Evolutionary conservation across 192 early-diverging fungal genomes (phyloP).

Genomic region (Mortierella antarctica): DNA sequence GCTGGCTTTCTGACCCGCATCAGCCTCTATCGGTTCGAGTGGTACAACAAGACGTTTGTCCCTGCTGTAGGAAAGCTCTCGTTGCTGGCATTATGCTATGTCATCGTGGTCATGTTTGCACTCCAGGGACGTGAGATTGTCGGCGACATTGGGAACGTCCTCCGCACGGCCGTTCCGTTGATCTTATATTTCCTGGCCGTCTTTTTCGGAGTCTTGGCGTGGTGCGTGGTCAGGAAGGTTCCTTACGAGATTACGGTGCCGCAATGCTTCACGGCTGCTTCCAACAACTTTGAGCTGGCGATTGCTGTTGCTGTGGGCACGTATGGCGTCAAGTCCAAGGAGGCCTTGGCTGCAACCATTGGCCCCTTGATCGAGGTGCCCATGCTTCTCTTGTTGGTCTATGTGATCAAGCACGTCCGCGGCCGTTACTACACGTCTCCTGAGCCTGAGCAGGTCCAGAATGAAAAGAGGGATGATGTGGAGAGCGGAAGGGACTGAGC

Average conservation of each 20-base stretch:
- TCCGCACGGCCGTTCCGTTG: slow-evolving; percentile 70
- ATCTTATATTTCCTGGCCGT: slow-evolving; percentile 71
- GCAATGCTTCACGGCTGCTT: slow-evolving; percentile 72
- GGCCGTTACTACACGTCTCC: slow-evolving; percentile 11
- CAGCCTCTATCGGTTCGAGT: slow-evolving; percentile 47
- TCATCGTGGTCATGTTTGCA: slow-evolving; percentile 80
- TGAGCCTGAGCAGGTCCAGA: neutral
- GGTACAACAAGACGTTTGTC: slow-evolving; percentile 69
- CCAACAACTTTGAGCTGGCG: slow-evolving; percentile 83
- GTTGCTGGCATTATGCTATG: slow-evolving; percentile 70
- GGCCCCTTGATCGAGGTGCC: slow-evolving; percentile 82
- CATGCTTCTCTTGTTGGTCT: slow-evolving; percentile 67
- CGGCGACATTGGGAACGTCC: slow-evolving; percentile 67
- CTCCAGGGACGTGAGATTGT: slow-evolving; percentile 71
- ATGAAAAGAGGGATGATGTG: slow-evolving; percentile 5
- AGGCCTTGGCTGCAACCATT: slow-evolving; percentile 72
- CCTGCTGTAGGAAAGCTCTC: slow-evolving; percentile 65
- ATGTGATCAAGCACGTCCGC: slow-evolving; percentile 46
- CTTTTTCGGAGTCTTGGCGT: slow-evolving; percentile 60
- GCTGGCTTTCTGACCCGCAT: slow-evolving; percentile 69
- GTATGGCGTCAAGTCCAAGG: slow-evolving; percentile 71
- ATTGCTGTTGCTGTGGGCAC: slow-evolving; percentile 76
- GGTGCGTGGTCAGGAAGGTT: slow-evolving; percentile 48
- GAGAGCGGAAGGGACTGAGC: neutral
- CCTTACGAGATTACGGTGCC: slow-evolving; percentile 62